Conservation (phyloP, 2,329 filamentous ascomycete genomes). For the Clonostachys solani region DNA sequence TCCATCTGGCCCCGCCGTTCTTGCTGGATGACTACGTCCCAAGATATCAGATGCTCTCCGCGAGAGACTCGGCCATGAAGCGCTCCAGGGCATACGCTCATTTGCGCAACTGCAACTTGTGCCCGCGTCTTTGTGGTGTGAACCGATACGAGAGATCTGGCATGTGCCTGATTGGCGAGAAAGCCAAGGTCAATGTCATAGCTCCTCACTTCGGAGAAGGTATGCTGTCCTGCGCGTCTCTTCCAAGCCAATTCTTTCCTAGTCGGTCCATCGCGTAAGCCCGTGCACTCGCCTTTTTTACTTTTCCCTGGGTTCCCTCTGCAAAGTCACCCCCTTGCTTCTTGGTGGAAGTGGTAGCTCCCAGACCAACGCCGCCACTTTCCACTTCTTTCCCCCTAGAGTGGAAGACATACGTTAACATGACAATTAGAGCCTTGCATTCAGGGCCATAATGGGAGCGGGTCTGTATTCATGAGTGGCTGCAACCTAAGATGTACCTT, state of each 20-base stretch:
- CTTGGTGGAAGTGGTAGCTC: no score
- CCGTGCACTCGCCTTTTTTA: no score
- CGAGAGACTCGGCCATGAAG: conserved; percentile 68
- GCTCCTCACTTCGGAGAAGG: conserved; percentile 82
- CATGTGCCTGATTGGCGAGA: conserved; percentile 72
- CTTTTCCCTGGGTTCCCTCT: no score
- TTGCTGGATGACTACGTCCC: conserved; percentile 72
- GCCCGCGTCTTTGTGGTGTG: conserved; percentile 71
- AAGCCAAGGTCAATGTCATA: conserved; percentile 77
- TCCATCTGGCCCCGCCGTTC: conserved; percentile 60
- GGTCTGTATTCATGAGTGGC: conserved; percentile 77
- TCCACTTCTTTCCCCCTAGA: conserved; percentile 6
- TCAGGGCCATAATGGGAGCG: conserved; percentile 76
- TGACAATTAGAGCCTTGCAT: conserved; percentile 63
- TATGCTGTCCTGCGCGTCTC: conserved; percentile 17
- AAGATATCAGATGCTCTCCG: conserved; percentile 64
- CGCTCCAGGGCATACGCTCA: conserved; percentile 71
- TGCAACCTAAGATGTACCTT: conserved; percentile 71
- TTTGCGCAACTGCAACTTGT: conserved; percentile 75
- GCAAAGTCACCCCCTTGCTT: no score
- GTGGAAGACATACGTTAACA: neutral
- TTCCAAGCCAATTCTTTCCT: no score
- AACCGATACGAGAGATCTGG: conserved; percentile 79
- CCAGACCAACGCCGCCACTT: no score
- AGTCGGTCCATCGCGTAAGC: no score